Evolutionary conservation across 306 rosid species (phyloP).

Genomic region (Quercus glauca): DNA sequence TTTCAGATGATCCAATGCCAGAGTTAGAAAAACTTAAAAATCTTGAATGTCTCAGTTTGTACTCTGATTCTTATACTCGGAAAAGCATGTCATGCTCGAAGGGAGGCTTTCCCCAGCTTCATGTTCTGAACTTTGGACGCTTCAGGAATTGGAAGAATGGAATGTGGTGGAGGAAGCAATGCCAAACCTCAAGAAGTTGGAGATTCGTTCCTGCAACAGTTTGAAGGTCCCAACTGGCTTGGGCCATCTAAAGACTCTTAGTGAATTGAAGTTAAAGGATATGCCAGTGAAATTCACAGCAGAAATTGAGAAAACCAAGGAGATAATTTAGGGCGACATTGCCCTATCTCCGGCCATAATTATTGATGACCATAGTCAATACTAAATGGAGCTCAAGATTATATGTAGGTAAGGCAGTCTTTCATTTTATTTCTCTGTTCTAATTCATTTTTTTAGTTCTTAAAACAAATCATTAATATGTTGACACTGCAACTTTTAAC

Average conservation of each 20-base stretch:
- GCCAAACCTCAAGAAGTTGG: constrained; percentile 11
- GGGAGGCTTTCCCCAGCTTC: constrained; percentile 27
- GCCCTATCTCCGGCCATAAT: no score
- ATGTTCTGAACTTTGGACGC: constrained; percentile 34
- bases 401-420: no score
- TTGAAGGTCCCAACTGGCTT: constrained; percentile 17
- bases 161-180: no score
- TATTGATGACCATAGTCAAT: no score
- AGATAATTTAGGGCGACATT: no score
- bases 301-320: neutral
- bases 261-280: constrained; percentile 35
- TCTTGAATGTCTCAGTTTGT: constrained; percentile 23
- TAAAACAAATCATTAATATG: no score
- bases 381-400: no score
- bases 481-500: no score
- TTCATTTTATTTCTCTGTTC: no score
- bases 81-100: neutral
- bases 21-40: constrained; percentile 18
- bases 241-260: constrained; percentile 16
- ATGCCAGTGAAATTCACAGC: constrained; percentile 17
- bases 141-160: constrained; percentile 1
- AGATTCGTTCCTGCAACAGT: constrained; percentile 19
- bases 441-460: no score
- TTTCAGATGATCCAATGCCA: constrained; percentile 27
- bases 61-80: constrained; percentile 20